phyloP scores from a whole-genome alignment of 2,329 filamentous ascomycete genomes.

The Chaetothyriales sp. region DNA sequence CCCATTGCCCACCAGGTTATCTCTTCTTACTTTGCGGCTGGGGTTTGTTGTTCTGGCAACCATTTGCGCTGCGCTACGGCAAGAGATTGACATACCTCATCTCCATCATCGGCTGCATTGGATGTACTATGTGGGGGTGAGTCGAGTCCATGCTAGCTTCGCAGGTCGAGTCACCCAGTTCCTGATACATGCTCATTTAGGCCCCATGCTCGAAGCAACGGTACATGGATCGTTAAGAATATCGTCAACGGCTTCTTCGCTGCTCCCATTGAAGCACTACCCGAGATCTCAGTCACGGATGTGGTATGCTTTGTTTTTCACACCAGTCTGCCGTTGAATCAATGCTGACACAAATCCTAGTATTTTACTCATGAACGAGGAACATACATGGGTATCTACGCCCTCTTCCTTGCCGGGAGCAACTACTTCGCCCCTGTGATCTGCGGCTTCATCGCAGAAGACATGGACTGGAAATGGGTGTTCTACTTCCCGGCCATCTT shows the following conservation, averaged over 20 bases:
- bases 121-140: conserved; percentile 17
- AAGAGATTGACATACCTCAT: conserved; percentile 19
- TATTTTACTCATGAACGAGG: conserved; percentile 21
- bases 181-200: too few relatives aligned
- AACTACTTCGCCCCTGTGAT: conserved; percentile 26
- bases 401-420: conserved; percentile 11
- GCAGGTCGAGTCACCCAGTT: too few relatives aligned
- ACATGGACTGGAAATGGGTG: conserved; percentile 17
- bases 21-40: conserved; percentile 30
- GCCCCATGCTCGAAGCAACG: too few relatives aligned
- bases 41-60: conserved; percentile 32
- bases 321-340: conserved; percentile 5
- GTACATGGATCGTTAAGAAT: conserved; percentile 36
- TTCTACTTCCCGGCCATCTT: conserved; percentile 16
- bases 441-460: conserved; percentile 15
- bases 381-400: conserved; percentile 15
- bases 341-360: too few relatives aligned
- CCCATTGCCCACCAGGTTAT: too few relatives aligned
- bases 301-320: too few relatives aligned
- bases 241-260: conserved; percentile 36
- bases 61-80: conserved; percentile 34
- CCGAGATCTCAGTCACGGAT: conserved; percentile 35
- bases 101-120: conserved; percentile 20
- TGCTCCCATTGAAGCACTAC: conserved; percentile 37
- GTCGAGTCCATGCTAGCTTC: too few relatives aligned